Percentiles rank a stretch among this genome's conserved stretches.
Evolutionary conservation across 352 stramenopile genomes (phyloP).

Genomic region (Phytophthora kernoviae): DNA sequence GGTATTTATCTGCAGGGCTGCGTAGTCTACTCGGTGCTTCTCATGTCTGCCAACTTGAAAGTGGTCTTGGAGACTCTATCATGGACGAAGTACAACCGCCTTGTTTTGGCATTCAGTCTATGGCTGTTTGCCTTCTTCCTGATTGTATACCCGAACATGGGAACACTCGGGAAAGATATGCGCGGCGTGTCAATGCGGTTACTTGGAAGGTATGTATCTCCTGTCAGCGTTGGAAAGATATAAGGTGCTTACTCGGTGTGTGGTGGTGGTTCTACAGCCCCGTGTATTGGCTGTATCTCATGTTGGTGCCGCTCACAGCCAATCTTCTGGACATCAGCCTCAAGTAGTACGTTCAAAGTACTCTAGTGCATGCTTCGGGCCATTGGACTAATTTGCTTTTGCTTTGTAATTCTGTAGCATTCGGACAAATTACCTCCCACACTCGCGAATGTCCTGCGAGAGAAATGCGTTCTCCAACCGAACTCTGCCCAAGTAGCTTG

Average conservation of each 20-base stretch:
- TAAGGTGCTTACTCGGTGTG: neutral
- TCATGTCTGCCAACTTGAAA: constrained; percentile 81
- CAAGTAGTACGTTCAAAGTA: constrained; percentile 61
- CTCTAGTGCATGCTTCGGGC: constrained; percentile 2
- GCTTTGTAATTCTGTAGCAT: constrained; percentile 32
- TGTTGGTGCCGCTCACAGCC: constrained; percentile 64
- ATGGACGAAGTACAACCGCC: constrained; percentile 74
- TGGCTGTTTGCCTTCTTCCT: constrained; percentile 71
- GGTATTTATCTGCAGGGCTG: constrained; percentile 69
- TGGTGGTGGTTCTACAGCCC: constrained; percentile 27
- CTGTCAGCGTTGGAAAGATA: neutral
- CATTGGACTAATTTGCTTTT: constrained; percentile 1
- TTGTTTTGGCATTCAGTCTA: constrained; percentile 62
- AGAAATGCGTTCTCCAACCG: constrained; percentile 54
- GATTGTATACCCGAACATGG: constrained; percentile 60
- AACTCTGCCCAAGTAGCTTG: constrained; percentile 50
- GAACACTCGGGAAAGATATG: constrained; percentile 55
- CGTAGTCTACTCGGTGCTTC: constrained; percentile 70
- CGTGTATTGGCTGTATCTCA: constrained; percentile 71
- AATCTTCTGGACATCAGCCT: constrained; percentile 66
- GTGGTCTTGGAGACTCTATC: constrained; percentile 78
- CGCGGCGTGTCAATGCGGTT: constrained; percentile 58
- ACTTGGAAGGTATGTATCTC: constrained; percentile 44
- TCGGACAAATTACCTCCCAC: constrained; percentile 68
- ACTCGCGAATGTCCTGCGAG: constrained; percentile 67